A percentile compares a stretch with the other conserved stretches of the same genome.
Evolutionary conservation across 257 asterid species (phyloP).

Genomic region (Solanum gandarillasii): DNA sequence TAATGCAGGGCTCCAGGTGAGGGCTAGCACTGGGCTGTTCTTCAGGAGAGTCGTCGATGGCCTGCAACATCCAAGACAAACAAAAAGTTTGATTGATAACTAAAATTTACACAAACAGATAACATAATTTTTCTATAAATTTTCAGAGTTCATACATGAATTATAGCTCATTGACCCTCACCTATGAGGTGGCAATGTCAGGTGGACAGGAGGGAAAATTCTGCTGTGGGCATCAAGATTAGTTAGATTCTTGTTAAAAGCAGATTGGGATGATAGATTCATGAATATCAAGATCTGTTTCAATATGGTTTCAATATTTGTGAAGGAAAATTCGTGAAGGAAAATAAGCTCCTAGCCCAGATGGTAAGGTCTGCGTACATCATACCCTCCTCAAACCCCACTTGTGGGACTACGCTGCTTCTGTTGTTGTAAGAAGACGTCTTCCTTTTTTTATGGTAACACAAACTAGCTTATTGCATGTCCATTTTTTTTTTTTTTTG

Average conservation of each 20-base stretch:
- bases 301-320: too few species aligned
- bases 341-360: not conserved
- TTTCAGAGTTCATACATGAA: not conserved
- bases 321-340: not conserved
- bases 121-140: not conserved
- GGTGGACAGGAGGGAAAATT: not conserved
- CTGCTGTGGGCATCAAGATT: not conserved
- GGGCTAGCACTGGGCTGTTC: slow-evolving; percentile 25
- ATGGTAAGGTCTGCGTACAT: not conserved
- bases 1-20: slow-evolving; percentile 21
- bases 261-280: not conserved
- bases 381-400: not conserved
- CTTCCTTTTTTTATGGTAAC: not conserved
- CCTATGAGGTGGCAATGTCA: not conserved
- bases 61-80: slow-evolving; percentile 28
- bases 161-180: not conserved
- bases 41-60: slow-evolving; percentile 48
- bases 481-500: not conserved
- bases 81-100: not conserved
- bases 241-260: not conserved
- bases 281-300: not conserved
- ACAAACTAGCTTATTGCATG: not conserved
- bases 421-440: not conserved
- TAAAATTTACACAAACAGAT: not conserved
- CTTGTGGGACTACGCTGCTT: not conserved